Evolutionary conservation across 2,329 filamentous ascomycete genomes (phyloP), one percentile per base, ranked within the genome.

Genomic region (Cordyceps fumosorosea): DNA sequence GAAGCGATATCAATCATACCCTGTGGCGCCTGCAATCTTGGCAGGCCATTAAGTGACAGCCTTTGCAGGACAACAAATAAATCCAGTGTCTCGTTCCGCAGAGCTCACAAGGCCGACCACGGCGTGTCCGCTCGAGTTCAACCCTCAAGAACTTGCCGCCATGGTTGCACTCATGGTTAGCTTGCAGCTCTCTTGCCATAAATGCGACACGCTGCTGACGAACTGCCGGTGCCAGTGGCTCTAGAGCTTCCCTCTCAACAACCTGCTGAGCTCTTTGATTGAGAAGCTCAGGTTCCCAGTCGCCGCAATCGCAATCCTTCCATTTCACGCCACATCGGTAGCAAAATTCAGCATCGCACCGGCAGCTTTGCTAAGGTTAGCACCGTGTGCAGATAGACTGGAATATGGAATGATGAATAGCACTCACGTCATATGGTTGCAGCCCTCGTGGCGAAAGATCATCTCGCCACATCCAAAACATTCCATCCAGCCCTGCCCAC

Each of bases 401-500:
- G 34, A 37, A 14, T 37, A 14, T 37, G 11, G 34, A 45, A 45
- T 45, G 42, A 45, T 45, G 20, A 45, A 22, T 11, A 45, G 42
- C 42, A 62, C 63, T 48, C 29, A 62, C 63, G 63, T 64, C 54
- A 62, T 64, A 34, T 64, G 63, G 42, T 64, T 59, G 26, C 59
- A 64, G 20, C 63, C 63, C 45, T 50, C 48, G 32, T 64, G 37
- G 29, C 59, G 63, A 58, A 47, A 53, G 5, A 64, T 45, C 59
- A 64, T 56, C 51, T 60, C 42, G n/a, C 59, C 63, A 20, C 63
- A 64, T 29, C 54, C 55, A 62, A 60, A 59, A 52, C 63, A 64
- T 14, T 53, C 24, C 45, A 51, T 47, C 58, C 58, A 62, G 26
- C 63, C 59, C 45, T 48, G 16, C 48, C 48, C 14, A n/a, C 42